These are phyloP conservation scores for Globisporangium spiculum DNA, from an alignment of 352 stramenopile genomes.

Conservation along the genomic window DNA sequence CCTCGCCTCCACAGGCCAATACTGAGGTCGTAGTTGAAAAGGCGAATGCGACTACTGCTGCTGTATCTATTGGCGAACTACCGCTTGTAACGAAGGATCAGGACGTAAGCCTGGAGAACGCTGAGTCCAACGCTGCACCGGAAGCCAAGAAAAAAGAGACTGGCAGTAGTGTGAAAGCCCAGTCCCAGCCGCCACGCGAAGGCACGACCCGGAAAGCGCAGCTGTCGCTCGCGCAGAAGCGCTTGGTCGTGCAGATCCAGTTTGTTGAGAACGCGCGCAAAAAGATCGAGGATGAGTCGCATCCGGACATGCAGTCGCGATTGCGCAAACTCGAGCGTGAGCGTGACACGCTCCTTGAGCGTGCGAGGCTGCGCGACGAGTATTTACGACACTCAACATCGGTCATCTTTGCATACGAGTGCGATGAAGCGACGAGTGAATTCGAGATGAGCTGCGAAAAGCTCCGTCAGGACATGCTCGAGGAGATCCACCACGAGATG, in stretches of 20 bases:
- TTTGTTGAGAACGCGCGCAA: conserved; percentile 63
- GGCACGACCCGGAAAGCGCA: conserved; percentile 27
- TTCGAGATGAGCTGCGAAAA: conserved; percentile 76
- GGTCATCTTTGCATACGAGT: conserved; percentile 82
- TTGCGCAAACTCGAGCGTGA: conserved; percentile 43
- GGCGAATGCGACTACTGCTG: neutral
- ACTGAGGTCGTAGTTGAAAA: conserved; percentile 8
- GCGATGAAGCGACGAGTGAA: conserved; percentile 74
- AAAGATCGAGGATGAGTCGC: conserved; percentile 61
- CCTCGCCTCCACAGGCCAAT: neutral
- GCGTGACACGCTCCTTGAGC: conserved; percentile 39
- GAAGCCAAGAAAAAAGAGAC: neutral
- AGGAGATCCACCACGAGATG: conserved; percentile 86
- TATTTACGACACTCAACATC: conserved; percentile 58
- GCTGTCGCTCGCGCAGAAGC: conserved; percentile 31
- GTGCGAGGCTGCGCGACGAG: conserved; percentile 41
- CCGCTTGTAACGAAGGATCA: neutral
- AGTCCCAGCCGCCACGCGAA: conserved; percentile 6
- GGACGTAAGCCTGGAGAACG: conserved; percentile 6
- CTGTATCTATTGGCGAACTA: neutral
- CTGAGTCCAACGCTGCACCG: neutral
- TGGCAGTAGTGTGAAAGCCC: conserved; percentile 20
- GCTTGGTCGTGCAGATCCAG: conserved; percentile 66
- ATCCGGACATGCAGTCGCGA: conserved; percentile 60
- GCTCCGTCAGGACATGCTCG: conserved; percentile 79